Percentiles rank a stretch among this genome's conserved stretches.
Evolutionary conservation across 139 green algal species (phyloP).

Genomic region (Chlorella sp.): DNA sequence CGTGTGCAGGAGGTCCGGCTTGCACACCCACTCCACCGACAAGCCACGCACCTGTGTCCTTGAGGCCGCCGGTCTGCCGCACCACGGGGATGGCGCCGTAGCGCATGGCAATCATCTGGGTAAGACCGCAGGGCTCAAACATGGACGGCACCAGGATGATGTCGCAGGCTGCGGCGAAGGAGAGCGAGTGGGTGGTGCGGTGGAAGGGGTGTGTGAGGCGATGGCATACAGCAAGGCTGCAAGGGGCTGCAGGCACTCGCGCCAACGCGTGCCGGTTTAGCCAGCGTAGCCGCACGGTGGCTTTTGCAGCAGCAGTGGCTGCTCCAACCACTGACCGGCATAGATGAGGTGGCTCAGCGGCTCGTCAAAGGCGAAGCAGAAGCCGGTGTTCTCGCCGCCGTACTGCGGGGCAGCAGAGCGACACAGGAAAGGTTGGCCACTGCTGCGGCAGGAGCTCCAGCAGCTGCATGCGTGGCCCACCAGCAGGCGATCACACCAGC

Average conservation of each 20-base stretch:
- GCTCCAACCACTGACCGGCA: slow-evolving; percentile 48
- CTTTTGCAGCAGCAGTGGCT: too few relatives aligned
- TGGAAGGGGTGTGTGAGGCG: too few relatives aligned
- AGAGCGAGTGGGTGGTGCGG: neutral
- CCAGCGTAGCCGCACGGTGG: too few relatives aligned
- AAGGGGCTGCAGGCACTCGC: too few relatives aligned
- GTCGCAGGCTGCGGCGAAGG: slow-evolving; percentile 61
- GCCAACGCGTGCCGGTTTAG: too few relatives aligned
- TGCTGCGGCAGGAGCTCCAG: neutral
- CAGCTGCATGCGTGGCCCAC: too few relatives aligned
- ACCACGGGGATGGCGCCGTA: slow-evolving; percentile 90
- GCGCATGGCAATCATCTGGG: slow-evolving; percentile 94
- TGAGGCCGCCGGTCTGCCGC: slow-evolving; percentile 89
- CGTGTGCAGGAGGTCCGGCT: too few relatives aligned
- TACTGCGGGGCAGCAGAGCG: slow-evolving; percentile 13
- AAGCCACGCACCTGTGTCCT: slow-evolving; percentile 65
- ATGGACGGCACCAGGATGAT: slow-evolving; percentile 97
- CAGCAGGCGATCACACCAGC: too few relatives aligned
- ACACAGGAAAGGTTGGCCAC: neutral
- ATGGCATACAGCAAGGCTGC: too few relatives aligned
- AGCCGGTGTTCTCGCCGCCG: slow-evolving; percentile 62
- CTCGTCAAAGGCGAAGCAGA: slow-evolving; percentile 86
- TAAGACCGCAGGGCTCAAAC: slow-evolving; percentile 93
- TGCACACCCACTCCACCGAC: too few relatives aligned
- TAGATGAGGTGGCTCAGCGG: slow-evolving; percentile 86